A percentile compares a stretch with the other conserved stretches of the same genome.
These are phyloP conservation scores for Fusarium dimerum DNA, from an alignment of 2,329 filamentous ascomycete species.

Conservation along the genomic window DNA sequence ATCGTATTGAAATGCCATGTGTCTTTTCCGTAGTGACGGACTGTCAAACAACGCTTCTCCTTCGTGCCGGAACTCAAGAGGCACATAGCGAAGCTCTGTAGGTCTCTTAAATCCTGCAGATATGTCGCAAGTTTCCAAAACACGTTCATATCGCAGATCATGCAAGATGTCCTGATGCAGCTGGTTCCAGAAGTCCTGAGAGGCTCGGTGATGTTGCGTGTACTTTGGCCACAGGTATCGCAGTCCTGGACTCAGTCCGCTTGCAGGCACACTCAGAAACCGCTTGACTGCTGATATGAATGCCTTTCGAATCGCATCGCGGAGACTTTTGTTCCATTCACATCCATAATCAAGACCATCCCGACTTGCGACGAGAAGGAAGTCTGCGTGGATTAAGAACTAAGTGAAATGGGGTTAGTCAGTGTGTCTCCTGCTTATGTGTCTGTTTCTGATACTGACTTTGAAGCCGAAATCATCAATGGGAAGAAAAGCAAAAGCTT, in stretches of 20 bases:
- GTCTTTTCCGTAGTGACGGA: no score
- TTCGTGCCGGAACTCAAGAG: no score
- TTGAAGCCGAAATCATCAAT: constrained; percentile 22
- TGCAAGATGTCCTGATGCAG: neutral
- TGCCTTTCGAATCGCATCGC: neutral
- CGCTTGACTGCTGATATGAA: constrained; percentile 1
- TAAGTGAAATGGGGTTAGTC: constrained; percentile 1
- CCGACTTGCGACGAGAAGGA: constrained; percentile 25
- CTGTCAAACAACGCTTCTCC: no score
- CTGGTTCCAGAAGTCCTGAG: neutral
- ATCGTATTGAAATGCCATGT: no score
- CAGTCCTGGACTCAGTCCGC: neutral
- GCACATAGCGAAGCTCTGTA: neutral
- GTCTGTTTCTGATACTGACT: neutral
- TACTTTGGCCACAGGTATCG: constrained; percentile 3
- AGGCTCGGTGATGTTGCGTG: neutral
- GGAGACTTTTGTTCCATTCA: constrained; percentile 22
- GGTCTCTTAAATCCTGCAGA: neutral
- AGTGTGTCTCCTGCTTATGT: neutral
- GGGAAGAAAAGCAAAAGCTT: constrained; percentile 28
- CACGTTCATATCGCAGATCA: neutral
- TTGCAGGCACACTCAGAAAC: neutral
- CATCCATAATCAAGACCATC: constrained; percentile 22
- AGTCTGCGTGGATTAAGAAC: constrained; percentile 31
- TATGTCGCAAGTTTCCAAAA: neutral